Conservation (phyloP, 1,139 yeast species). For the Geotrichum histeridarum region DNA sequence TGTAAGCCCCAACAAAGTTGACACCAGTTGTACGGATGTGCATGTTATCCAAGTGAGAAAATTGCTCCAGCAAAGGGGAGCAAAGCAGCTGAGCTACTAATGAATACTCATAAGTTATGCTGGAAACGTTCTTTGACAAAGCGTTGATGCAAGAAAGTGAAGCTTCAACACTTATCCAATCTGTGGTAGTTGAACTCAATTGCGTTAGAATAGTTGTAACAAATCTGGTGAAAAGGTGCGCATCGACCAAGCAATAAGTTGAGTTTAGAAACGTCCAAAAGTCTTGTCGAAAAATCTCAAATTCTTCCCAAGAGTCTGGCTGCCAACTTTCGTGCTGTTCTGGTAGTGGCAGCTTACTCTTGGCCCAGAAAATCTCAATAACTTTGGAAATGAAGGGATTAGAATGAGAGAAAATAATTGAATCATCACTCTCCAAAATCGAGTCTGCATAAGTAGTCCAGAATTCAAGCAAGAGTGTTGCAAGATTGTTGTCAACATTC, state of each 20-base stretch:
- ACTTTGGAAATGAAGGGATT: slow-evolving; percentile 44
- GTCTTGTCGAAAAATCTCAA: slow-evolving; percentile 61
- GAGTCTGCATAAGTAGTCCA: slow-evolving; percentile 76
- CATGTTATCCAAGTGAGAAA: slow-evolving; percentile 27
- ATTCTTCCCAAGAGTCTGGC: slow-evolving; percentile 46
- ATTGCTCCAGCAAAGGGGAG: slow-evolving; percentile 34
- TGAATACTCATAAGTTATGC: slow-evolving; percentile 4
- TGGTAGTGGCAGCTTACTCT: slow-evolving; percentile 45
- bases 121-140: slow-evolving; percentile 38
- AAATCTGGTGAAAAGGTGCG: slow-evolving; percentile 50
- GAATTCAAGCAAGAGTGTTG: slow-evolving; percentile 64
- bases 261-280: slow-evolving; percentile 72
- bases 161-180: slow-evolving; percentile 57
- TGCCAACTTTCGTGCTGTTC: slow-evolving; percentile 27
- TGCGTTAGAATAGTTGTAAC: slow-evolving; percentile 43
- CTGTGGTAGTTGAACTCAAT: slow-evolving; percentile 23
- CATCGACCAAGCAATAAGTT: slow-evolving; percentile 59
- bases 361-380: slow-evolving; percentile 57
- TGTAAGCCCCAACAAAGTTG: slow-evolving; percentile 36
- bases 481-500: slow-evolving; percentile 59
- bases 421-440: slow-evolving; percentile 50
- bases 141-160: slow-evolving; percentile 60
- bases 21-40: slow-evolving; percentile 38
- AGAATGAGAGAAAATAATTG: slow-evolving; percentile 33
- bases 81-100: slow-evolving; percentile 10